phyloP scores from a whole-genome alignment of 192 early-diverging fungal genomes.

The Linnemannia hyalina region DNA sequence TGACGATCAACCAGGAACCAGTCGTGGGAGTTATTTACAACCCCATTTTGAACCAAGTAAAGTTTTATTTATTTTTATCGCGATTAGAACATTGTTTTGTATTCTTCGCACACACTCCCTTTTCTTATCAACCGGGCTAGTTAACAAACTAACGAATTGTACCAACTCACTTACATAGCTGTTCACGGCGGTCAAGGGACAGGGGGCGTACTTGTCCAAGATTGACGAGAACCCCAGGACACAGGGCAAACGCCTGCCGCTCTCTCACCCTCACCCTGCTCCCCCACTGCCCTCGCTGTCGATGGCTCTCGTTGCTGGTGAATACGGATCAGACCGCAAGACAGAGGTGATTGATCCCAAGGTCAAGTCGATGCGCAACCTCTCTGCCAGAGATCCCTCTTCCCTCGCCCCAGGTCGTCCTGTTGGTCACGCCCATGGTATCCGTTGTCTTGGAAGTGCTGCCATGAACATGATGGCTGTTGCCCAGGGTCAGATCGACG shows the following conservation, averaged over 20 bases:
- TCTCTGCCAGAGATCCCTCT: constrained; percentile 68
- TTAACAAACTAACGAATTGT: neutral
- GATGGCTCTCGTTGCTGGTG: constrained; percentile 82
- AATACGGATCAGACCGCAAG: constrained; percentile 83
- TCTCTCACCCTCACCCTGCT: constrained; percentile 65
- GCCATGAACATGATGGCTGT: constrained; percentile 83
- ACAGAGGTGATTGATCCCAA: constrained; percentile 73
- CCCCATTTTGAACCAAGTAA: constrained; percentile 89
- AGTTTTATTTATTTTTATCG: constrained; percentile 4
- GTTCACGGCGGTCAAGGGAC: constrained; percentile 67
- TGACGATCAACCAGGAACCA: constrained; percentile 78
- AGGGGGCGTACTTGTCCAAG: constrained; percentile 74
- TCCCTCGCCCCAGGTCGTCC: constrained; percentile 40
- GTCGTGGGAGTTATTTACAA: constrained; percentile 93
- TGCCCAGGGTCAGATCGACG: constrained; percentile 85
- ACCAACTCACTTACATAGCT: constrained; percentile 32
- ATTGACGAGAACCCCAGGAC: constrained; percentile 56
- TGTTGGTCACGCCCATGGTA: constrained; percentile 73
- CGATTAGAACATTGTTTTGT: neutral
- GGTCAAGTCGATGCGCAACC: constrained; percentile 72
- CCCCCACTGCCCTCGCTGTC: constrained; percentile 74
- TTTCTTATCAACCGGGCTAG: constrained; percentile 13
- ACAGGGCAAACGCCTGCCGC: constrained; percentile 67
- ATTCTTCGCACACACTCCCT: neutral
- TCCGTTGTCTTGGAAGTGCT: constrained; percentile 84